Evolutionary conservation across 2,329 filamentous ascomycete species (phyloP).

Genomic region (Neoarthrinium moseri): DNA sequence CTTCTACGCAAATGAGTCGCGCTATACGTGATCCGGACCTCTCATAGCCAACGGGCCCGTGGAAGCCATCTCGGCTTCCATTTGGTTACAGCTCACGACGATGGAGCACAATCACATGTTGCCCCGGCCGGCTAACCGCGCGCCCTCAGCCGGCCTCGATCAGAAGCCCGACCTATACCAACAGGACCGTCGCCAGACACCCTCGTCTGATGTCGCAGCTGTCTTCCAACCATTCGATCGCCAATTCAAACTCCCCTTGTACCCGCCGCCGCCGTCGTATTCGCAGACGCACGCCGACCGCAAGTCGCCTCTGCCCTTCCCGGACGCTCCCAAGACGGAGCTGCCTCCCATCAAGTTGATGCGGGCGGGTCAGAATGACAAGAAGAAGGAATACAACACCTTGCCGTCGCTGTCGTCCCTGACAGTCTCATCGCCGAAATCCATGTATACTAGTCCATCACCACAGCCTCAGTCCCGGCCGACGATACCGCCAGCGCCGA

Average conservation of each 20-base stretch:
- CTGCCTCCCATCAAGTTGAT: constrained; percentile 41
- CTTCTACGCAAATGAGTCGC: constrained; percentile 10
- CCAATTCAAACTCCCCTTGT: constrained; percentile 30
- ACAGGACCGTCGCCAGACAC: constrained; percentile 18
- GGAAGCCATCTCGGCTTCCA: constrained; percentile 16
- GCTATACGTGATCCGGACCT: constrained; percentile 1
- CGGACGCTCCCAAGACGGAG: constrained; percentile 34
- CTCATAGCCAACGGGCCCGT: constrained; percentile 12
- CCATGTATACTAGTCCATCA: constrained; percentile 19
- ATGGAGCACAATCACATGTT: constrained; percentile 48
- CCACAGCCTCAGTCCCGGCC: constrained; percentile 11
- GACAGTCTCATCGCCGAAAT: constrained; percentile 28
- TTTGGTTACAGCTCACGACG: constrained; percentile 10
- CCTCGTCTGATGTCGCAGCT: constrained; percentile 17
- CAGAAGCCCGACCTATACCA: constrained; percentile 14
- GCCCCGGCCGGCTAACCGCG: constrained; percentile 26
- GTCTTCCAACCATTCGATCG: constrained; percentile 25
- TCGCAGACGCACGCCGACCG: constrained; percentile 26
- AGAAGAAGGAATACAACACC: constrained; percentile 21
- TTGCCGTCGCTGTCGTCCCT: constrained; percentile 43
- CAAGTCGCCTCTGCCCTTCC: constrained; percentile 27
- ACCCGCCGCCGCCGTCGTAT: constrained; percentile 37
- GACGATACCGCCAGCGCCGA: constrained; percentile 14
- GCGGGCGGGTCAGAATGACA: constrained; percentile 22
- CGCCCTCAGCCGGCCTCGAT: constrained; percentile 14